Base-by-base conservation (phyloP, 2,329 filamentous ascomycete genomes). In the Capronia coronata region DNA sequence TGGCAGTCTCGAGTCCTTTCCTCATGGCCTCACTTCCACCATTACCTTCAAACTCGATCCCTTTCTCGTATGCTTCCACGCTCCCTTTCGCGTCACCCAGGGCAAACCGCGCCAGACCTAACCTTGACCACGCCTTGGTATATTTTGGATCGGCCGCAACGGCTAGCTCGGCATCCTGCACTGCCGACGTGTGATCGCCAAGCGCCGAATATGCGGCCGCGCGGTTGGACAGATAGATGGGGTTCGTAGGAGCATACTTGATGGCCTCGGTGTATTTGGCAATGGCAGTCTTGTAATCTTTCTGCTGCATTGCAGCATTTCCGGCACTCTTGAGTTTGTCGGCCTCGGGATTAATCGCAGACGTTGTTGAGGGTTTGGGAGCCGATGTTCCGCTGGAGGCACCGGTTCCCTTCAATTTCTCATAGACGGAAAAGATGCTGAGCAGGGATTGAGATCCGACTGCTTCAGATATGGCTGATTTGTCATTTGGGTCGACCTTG, bases 11-110 rank as follows among this genome's bases (percentile, higher is more conserved):
- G 65, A 80, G 93, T 16, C 93, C 93, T 72, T 91, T 94, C 76
- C 89, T 91, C 93, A 97, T 97, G 53, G 91, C 89, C 13, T 97
- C 90, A 60, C 87, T 94, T 54, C 93, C 93, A 46, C 93, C 93
- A 64, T 83, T 93, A 44, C 93, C 91, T 70, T 98, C 93, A 57
- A 88, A 80, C 66, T 95, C 87, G 65, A 98, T 97, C 46, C 93
- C 93, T 67, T 87, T 80, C 69, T 84, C 75, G 71, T 98, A 98
- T 14, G 93, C 93, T 62, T 97, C 90, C 84, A 96, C 94, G 57
- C 86, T 84, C 43, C 88, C 93, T 70, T 84, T 83, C 49, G 88
- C 84, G 64, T 98, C 91, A 27, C 90, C 91, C 44, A 96, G 79
- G 13, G 91, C 91, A 69, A 91, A 98, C 54, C 85, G 81, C 37